Evolutionary conservation across 73 alveolate genomes (phyloP), one percentile per base, ranked within the genome.

Genomic region (Tetrahymena thermophila): DNA sequence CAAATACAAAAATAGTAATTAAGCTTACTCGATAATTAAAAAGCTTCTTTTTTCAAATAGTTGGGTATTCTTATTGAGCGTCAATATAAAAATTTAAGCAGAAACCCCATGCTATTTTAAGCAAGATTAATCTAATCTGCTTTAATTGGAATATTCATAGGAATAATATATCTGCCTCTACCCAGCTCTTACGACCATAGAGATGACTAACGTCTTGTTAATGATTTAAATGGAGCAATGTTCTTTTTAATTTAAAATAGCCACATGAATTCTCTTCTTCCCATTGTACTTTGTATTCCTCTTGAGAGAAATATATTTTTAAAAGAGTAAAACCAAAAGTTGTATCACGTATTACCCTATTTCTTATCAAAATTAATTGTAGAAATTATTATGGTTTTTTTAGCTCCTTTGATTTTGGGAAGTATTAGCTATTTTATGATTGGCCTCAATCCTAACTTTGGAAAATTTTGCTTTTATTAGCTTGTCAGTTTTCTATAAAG

Each of bases 241-340:
- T 94, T 94, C 84, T 85, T 94, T 42, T 85, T 94, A 25, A 19
- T 57, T 89, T 35, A 43, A 85, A 94, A 85, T 43, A 84, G 35
- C 38, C 94, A 57, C 16, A 56, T 94, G 16, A 85, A 94, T 85
- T 85, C 96, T 2, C 35, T 94, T 34, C 85, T 94, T 19, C 96
- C 96, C 23, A 93, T 94, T 9, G 71, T 94, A 0, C 58, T 94
- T 3, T 31, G 56, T 50, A 85, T 94, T 94, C 94, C 96, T 28
- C 38, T 93, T 25, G 96, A 94, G 34, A 94, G 96, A 43, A 94
- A 83, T 94, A 93, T 94, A 13, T 94, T 94, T 28, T 85, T 94
- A 85, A 94, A 94, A 56, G 96, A 94, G 50, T 93, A 94, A 42
- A 94, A 85, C 35, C 43, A 94, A 31, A 85, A 85, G 85, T 34